These are phyloP conservation scores for Tetramitus jugosus DNA, from an alignment of 208 protist genomes.

Conservation along the genomic window DNA sequence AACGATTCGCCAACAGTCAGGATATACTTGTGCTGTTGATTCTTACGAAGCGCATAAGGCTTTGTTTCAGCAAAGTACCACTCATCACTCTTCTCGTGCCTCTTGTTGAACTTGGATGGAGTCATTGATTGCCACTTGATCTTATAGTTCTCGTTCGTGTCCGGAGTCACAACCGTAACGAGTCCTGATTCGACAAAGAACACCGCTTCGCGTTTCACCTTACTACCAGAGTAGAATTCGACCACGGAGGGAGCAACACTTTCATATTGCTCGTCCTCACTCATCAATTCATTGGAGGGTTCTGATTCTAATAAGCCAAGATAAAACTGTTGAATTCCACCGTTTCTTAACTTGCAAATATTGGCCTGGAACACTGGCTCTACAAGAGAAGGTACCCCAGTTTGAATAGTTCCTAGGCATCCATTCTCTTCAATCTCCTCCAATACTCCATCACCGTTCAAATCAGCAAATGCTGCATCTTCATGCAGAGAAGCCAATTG, in stretches of 20 bases:
- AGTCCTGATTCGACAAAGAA: background rate
- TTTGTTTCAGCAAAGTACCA: conserved; percentile 9
- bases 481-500: conserved; percentile 53
- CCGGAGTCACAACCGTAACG: background rate
- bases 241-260: background rate
- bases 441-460: conserved; percentile 58
- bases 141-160: background rate
- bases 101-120: background rate
- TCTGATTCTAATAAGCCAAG: background rate
- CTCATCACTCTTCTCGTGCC: background rate
- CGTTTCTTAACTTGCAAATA: background rate
- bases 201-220: background rate
- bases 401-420: conserved; percentile 2
- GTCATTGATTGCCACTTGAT: conserved; percentile 6
- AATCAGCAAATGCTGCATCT: conserved; percentile 61
- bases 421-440: conserved; percentile 6
- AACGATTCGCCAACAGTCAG: conserved; percentile 61
- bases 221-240: background rate
- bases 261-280: background rate
- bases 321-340: background rate
- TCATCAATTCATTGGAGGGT: too few species aligned
- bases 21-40: conserved; percentile 58
- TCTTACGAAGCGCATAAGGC: conserved; percentile 33
- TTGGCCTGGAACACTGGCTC: background rate
- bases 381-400: background rate